Evolutionary conservation across 306 rosid species (phyloP), one percentile per base, ranked within the genome.

Genomic region (Quercus berberidifolia): DNA sequence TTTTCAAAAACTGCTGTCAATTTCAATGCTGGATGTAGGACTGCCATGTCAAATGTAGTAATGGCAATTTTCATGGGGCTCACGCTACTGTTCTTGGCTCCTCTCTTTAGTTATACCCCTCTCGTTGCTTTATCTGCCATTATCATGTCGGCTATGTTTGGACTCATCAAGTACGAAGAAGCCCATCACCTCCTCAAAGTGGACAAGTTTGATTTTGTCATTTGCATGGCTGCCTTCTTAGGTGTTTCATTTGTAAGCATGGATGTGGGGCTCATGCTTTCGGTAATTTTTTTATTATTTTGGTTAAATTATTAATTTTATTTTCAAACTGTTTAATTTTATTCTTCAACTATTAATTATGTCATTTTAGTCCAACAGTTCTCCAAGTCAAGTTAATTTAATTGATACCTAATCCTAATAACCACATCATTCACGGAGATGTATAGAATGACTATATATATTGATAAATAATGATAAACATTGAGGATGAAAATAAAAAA

Each of bases 1-100:
- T 95, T 95, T 84, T 95, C 98, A 15, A 95, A 95, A 79, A 90
- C 99, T 0, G 99, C 98, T 4, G 99, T 95, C 78, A 95, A 92
- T 80, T 89, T 78, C 85, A 91, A 85, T 26, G 97, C 98, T 5
- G 99, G 99, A 26, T 86, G 92, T 58, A 89, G 80, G 57, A 86
- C 92, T 17, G 79, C 93, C 0, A 90, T 95, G 89, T 19, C 99
- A 58, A 95, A 95, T 76, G 12, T 89, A 56, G 78, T 95, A 5
- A 87, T 85, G 80, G 83, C 97, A n/a, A 0, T 86, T 0, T 52
- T 86, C 71, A 87, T 95, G 88, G 88, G 82, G 10, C 38, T 92
- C 1, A 86, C 93, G 31, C 88, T 95, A 1, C 58, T 51, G 38
- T 88, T 92, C 81, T 77, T 95, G 78, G 99, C 97, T 7, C 98